phyloP scores from a whole-genome alignment of 2,329 filamentous ascomycete genomes.

The Hypoxylon sp. region DNA sequence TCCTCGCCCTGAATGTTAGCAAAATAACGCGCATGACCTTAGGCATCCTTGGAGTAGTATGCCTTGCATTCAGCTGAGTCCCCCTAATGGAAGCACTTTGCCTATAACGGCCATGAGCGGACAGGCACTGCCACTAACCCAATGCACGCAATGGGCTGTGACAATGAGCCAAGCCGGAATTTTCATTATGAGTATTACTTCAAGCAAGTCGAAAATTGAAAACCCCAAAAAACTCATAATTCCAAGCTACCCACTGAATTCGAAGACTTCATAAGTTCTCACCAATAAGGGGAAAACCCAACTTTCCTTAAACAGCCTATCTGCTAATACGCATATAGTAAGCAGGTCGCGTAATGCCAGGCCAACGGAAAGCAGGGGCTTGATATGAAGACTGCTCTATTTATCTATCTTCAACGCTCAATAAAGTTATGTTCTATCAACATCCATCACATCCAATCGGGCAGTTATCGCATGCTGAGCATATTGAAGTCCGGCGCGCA shows the following conservation, averaged over 20 bases:
- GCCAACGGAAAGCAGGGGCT: too few species aligned
- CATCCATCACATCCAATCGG: neutral
- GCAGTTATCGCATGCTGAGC: neutral
- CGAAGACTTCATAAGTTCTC: too few species aligned
- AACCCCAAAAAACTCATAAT: too few species aligned
- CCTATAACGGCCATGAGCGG: conserved; percentile 13
- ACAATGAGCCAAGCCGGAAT: neutral
- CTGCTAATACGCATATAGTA: too few species aligned
- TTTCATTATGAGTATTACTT: too few species aligned
- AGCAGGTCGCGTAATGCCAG: too few species aligned
- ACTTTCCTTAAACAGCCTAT: too few species aligned
- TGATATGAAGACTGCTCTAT: conserved; percentile 2
- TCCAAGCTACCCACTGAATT: too few species aligned
- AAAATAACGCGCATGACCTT: neutral
- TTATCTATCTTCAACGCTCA: conserved; percentile 11
- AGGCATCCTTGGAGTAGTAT: neutral
- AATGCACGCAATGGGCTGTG: neutral
- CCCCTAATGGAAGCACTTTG: neutral
- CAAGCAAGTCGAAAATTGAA: too few species aligned
- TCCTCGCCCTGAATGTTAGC: neutral
- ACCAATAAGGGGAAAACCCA: too few species aligned
- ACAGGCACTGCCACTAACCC: conserved; percentile 18
- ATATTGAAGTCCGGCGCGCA: neutral
- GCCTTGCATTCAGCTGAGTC: conserved; percentile 1
- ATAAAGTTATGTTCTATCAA: conserved; percentile 1